Base-by-base conservation (phyloP, 1,284 basidiomycete genomes). In the Boletus semigastroideus region DNA sequence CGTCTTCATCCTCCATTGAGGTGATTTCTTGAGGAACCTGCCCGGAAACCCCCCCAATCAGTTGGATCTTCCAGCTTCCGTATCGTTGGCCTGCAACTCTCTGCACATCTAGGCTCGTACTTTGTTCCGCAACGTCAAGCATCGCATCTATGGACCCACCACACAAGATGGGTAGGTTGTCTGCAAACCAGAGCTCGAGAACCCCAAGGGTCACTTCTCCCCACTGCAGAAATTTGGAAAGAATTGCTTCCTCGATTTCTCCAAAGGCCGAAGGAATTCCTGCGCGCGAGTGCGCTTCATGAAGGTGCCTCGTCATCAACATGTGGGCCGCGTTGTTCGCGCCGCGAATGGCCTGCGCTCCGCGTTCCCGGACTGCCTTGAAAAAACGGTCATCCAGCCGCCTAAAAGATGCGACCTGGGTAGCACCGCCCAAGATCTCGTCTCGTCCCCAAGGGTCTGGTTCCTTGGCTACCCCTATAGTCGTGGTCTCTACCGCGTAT, bases 141-240 rank as follows among this genome's bases (percentile, higher is more conserved):
- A 90, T 65, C 34, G 79, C 57, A 51, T 86, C 84, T 10, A 87
- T 72, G 73, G 80, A 84, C 1, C 91, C 90, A 16, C 82, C 86
- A 58, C 90, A 92, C n/a, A 78, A 63, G 9, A 71, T 58, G 0
- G 80, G 70, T 37, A 92, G 70, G 6, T 81, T 75, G 6, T 72
- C 70, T 51, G 83, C 76, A 40, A 79, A 85, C 90, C 90, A 93
- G 19, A 92, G 66, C 57, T 91, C 85, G 47, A 82, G 78, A 6
- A 87, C 58, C 3, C 76, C 63, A 55, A 88, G 72, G 53, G 76
- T 74, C 2, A 67, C 67, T 51, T 83, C 74, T 12, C 78, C 64
- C 64, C 76, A 79, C 17, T 72, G 66, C 42, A 78, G 74, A 75
- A 92, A 83, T 49, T 72, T 78, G 2, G 67, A 59, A 61, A 76